A percentile compares a stretch with the other conserved stretches of the same genome.
These are phyloP conservation scores for Uronychia setigera DNA, from an alignment of 73 alveolate genomes.

Conservation along the genomic window DNA sequence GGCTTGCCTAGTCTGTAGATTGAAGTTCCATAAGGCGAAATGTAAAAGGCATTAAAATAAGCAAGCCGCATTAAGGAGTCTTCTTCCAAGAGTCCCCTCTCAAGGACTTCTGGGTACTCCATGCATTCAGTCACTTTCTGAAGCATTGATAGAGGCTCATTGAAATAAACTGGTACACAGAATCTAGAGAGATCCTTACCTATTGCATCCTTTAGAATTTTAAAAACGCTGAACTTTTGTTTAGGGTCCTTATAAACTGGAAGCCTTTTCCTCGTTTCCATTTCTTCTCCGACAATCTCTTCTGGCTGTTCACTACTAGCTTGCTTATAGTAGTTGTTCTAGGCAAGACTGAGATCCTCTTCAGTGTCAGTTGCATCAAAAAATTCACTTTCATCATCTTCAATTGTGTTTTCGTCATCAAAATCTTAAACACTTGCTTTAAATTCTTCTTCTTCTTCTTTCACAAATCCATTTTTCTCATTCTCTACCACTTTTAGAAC, in stretches of 20 bases:
- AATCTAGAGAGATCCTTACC: constrained; percentile 84
- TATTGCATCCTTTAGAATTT: constrained; percentile 81
- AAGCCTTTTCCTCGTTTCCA: not conserved
- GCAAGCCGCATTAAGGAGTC: constrained; percentile 57
- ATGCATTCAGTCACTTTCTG: constrained; percentile 60
- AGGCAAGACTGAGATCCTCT: too few species aligned
- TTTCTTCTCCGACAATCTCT: not conserved
- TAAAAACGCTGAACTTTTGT: constrained; percentile 70
- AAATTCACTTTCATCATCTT: not conserved
- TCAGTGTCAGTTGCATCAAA: not conserved
- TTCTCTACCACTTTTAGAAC: too few species aligned
- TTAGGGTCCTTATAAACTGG: constrained; percentile 60
- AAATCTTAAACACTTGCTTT: too few species aligned
- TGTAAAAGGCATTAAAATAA: constrained; percentile 60
- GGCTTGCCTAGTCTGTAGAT: constrained; percentile 58
- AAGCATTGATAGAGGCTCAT: constrained; percentile 74
- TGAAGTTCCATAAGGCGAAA: constrained; percentile 38
- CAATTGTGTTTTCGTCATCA: not conserved
- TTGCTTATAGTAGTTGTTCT: too few species aligned
- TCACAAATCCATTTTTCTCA: too few species aligned
- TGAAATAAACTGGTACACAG: constrained; percentile 78
- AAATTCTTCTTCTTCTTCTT: too few species aligned
- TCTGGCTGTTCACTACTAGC: too few species aligned
- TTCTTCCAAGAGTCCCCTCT: constrained; percentile 20
- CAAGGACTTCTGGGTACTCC: constrained; percentile 52